phyloP scores from a whole-genome alignment of 31 red algal species.

The Porphyra umbilicalis region DNA sequence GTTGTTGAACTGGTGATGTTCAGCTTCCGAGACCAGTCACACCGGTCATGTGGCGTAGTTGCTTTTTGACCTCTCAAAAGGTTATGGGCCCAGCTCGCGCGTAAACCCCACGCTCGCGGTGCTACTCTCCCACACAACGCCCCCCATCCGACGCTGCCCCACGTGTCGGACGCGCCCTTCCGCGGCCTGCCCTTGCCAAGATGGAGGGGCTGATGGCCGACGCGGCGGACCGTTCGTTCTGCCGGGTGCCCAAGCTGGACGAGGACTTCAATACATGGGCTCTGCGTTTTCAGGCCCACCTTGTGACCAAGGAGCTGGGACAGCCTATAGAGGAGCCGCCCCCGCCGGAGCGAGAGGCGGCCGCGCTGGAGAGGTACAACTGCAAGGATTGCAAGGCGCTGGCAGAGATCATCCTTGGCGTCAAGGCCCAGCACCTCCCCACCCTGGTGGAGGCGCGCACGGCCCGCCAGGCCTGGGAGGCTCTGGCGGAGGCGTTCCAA shows the following conservation, averaged over 20 bases:
- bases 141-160: not conserved
- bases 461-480: not conserved
- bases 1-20: too few relatives aligned
- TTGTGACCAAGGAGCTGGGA: not conserved
- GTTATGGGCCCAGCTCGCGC: not conserved
- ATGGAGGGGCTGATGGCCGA: not conserved
- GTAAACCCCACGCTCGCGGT: too few relatives aligned
- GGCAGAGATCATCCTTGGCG: not conserved
- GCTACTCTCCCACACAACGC: not conserved
- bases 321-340: not conserved
- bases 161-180: not conserved
- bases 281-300: not conserved
- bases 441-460: not conserved
- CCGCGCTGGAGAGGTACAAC: not conserved
- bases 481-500: not conserved
- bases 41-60: too few relatives aligned
- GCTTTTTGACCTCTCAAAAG: too few relatives aligned
- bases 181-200: not conserved
- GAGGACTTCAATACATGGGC: not conserved
- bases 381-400: not conserved
- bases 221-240: not conserved
- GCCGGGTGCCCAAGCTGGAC: not conserved
- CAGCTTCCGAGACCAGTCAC: too few relatives aligned
- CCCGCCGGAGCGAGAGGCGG: not conserved
- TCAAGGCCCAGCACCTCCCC: not conserved